phyloP scores from a whole-genome alignment of 2,329 filamentous ascomycete species.

The Rutstroemia sp. region DNA sequence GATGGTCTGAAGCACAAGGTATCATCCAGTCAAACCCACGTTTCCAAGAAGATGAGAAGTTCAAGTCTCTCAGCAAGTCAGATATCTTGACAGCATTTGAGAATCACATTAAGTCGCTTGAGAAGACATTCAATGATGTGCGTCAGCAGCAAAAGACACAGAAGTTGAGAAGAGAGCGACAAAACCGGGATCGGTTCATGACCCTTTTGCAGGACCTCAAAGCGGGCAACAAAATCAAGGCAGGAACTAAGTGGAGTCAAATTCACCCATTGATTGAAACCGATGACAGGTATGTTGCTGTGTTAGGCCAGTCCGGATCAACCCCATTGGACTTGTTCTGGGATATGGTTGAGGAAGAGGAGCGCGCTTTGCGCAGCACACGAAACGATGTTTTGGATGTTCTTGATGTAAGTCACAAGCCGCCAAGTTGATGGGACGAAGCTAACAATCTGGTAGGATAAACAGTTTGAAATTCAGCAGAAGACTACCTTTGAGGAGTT shows the following conservation, averaged over 20 bases:
- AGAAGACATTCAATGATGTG: slow-evolving; percentile 84
- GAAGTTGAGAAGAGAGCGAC: slow-evolving; percentile 75
- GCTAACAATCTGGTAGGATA: slow-evolving; percentile 56
- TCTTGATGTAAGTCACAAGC: slow-evolving; percentile 59
- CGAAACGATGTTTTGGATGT: slow-evolving; percentile 83
- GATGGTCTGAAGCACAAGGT: slow-evolving; percentile 84
- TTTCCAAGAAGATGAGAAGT: slow-evolving; percentile 77
- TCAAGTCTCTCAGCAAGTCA: slow-evolving; percentile 75
- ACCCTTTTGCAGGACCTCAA: slow-evolving; percentile 68
- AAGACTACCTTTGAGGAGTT: slow-evolving; percentile 89
- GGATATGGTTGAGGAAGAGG: slow-evolving; percentile 91
- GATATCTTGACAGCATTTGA: slow-evolving; percentile 92
- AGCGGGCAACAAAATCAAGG: slow-evolving; percentile 73
- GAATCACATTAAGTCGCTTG: slow-evolving; percentile 86
- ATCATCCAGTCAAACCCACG: slow-evolving; percentile 70
- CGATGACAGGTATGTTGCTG: slow-evolving; percentile 75
- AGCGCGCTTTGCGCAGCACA: slow-evolving; percentile 72
- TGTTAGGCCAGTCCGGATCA: slow-evolving; percentile 79
- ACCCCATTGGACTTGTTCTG: slow-evolving; percentile 89
- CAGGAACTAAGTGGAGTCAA: slow-evolving; percentile 83
- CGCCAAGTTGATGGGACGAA: neutral
- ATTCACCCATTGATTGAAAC: slow-evolving; percentile 67
- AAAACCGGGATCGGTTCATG: slow-evolving; percentile 75
- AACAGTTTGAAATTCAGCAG: slow-evolving; percentile 81
- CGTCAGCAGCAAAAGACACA: slow-evolving; percentile 80